Conservation (phyloP, 192 early-diverging fungal genomes). For the Chytriomyces sp. region DNA sequence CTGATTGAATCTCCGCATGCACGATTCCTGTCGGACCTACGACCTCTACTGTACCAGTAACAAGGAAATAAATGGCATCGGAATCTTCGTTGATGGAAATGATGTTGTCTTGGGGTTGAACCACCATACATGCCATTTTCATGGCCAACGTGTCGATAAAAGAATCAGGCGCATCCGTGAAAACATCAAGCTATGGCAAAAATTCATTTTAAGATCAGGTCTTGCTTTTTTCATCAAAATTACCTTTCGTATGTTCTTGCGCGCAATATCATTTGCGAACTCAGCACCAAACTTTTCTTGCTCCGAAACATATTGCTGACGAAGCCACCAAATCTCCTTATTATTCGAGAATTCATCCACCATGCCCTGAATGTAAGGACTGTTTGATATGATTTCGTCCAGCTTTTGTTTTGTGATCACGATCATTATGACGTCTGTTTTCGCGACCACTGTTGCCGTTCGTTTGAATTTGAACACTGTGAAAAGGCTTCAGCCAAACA, state of each 20-base stretch:
- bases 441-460: constrained; percentile 40
- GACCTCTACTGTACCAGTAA: constrained; percentile 46
- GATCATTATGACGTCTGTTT: constrained; percentile 36
- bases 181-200: constrained; percentile 38
- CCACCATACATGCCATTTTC: constrained; percentile 31
- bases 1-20: constrained; percentile 48
- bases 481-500: constrained; percentile 1
- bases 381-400: constrained; percentile 21
- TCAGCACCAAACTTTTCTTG: constrained; percentile 50
- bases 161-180: constrained; percentile 31
- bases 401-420: constrained; percentile 49
- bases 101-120: constrained; percentile 27
- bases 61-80: constrained; percentile 46
- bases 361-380: constrained; percentile 22
- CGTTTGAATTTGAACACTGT: constrained; percentile 27
- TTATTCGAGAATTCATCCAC: constrained; percentile 24
- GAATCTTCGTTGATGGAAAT: constrained; percentile 43
- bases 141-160: constrained; percentile 45
- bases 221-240: too few relatives aligned
- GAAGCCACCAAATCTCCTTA: constrained; percentile 34
- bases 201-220: neutral
- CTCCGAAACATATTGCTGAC: constrained; percentile 24
- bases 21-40: constrained; percentile 34
- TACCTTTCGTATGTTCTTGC: constrained; percentile 44
- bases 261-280: constrained; percentile 47